Evolutionary conservation across 495 filamentous ascomycete genomes (phyloP).

Genomic region (Delitschia confertaspora): DNA sequence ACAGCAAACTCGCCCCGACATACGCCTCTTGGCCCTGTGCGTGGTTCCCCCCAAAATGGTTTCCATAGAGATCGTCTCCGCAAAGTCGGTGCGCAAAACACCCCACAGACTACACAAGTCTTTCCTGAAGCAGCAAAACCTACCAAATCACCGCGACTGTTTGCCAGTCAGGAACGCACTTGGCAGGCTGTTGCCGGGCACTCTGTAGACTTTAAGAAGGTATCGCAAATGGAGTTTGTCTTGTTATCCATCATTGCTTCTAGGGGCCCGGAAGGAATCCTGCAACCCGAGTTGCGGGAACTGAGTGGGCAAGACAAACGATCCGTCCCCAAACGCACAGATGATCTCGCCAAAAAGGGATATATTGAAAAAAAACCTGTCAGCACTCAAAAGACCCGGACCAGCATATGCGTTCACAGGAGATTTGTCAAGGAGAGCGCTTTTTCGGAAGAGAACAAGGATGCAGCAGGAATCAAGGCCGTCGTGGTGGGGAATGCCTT

Average conservation of each 20-base stretch:
- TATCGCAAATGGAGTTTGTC: slow-evolving; percentile 60
- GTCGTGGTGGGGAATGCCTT: too few relatives aligned
- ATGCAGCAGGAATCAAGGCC: too few relatives aligned
- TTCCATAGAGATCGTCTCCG: too few relatives aligned
- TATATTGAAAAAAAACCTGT: slow-evolving; percentile 77
- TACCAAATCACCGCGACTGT: slow-evolving; percentile 39
- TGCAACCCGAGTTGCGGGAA: slow-evolving; percentile 67
- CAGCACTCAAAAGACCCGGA: slow-evolving; percentile 53
- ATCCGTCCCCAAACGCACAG: slow-evolving; percentile 75
- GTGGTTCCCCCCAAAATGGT: too few relatives aligned
- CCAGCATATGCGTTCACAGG: slow-evolving; percentile 57
- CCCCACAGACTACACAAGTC: background rate
- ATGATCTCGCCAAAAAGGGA: slow-evolving; percentile 61
- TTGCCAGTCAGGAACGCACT: slow-evolving; percentile 52
- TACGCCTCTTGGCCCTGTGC: too few relatives aligned
- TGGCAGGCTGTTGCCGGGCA: slow-evolving; percentile 81
- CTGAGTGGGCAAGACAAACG: slow-evolving; percentile 80
- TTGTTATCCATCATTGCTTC: slow-evolving; percentile 75
- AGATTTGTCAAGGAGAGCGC: slow-evolving; percentile 43
- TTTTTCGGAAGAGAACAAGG: slow-evolving; percentile 31
- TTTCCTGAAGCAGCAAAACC: background rate
- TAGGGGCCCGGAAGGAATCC: slow-evolving; percentile 57
- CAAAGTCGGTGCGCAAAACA: background rate
- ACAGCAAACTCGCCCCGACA: too few relatives aligned
- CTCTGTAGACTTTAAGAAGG: slow-evolving; percentile 58